phyloP scores from a whole-genome alignment of 192 early-diverging fungal genomes.

The Helicostylum pulchrum region DNA sequence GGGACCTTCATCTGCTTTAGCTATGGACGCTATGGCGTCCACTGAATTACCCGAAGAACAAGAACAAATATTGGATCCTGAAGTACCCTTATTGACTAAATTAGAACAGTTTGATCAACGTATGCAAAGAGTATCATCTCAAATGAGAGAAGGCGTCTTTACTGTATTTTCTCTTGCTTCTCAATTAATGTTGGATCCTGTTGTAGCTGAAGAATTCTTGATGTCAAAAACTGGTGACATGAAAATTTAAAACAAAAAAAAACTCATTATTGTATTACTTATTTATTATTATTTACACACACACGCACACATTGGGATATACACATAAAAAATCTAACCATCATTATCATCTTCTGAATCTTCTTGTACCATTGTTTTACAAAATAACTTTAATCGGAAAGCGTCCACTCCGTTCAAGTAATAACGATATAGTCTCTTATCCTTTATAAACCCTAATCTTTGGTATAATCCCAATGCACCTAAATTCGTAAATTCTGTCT shows the following conservation, averaged over 20 bases:
- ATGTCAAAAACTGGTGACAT: not conserved
- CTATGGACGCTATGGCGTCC: slow-evolving; percentile 29
- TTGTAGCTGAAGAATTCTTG: slow-evolving; percentile 25
- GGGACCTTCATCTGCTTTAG: slow-evolving; percentile 7
- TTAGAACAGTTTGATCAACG: slow-evolving; percentile 29
- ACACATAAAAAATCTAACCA: not conserved
- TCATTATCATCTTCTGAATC: not conserved
- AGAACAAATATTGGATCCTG: slow-evolving; percentile 20
- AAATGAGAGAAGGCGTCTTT: slow-evolving; percentile 32
- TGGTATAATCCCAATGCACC: slow-evolving; percentile 87
- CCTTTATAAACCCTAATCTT: slow-evolving; percentile 86
- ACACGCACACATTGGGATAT: too few relatives aligned
- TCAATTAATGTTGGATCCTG: slow-evolving; percentile 21
- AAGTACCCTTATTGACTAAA: slow-evolving; percentile 15
- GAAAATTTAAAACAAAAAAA: too few relatives aligned
- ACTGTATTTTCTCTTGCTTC: slow-evolving; percentile 22
- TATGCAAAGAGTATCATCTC: slow-evolving; percentile 17
- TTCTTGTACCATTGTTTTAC: slow-evolving; percentile 37
- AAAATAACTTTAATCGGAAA: slow-evolving; percentile 75
- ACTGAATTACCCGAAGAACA: slow-evolving; percentile 28
- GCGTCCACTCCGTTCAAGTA: slow-evolving; percentile 95
- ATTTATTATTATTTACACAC: slow-evolving; percentile 2
- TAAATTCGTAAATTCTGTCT: slow-evolving; percentile 86
- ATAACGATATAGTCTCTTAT: slow-evolving; percentile 88
- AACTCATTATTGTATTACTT: too few relatives aligned